These are phyloP conservation scores for Elaeis guineensis DNA, from an alignment of 176 grass and related monocot species.

Conservation along the genomic window DNA sequence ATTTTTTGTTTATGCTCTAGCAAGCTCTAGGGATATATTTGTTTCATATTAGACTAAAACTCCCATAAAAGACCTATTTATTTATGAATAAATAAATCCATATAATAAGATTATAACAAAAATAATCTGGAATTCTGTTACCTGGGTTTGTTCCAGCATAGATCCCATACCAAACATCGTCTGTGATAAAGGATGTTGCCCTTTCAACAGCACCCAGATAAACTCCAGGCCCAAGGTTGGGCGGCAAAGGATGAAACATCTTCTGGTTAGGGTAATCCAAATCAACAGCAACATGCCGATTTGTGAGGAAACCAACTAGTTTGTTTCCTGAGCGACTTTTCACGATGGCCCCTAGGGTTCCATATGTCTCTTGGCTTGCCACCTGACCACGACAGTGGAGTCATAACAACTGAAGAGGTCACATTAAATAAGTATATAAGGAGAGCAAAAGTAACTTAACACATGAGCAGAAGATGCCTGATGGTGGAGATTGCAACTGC, in stretches of 20 bases:
- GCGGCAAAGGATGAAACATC: slow-evolving; percentile 97
- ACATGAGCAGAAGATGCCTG: too few species aligned
- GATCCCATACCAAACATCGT: slow-evolving; percentile 99
- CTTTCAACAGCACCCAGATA: slow-evolving; percentile 97
- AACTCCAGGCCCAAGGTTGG: slow-evolving; percentile 97
- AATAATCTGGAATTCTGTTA: slow-evolving; percentile 29
- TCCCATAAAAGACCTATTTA: not conserved
- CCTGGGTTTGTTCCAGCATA: slow-evolving; percentile 98
- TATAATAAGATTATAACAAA: slow-evolving; percentile 4
- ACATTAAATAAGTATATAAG: too few species aligned
- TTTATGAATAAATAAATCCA: slow-evolving; percentile 2
- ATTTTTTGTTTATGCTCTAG: too few species aligned
- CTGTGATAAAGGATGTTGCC: slow-evolving; percentile 94
- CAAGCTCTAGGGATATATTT: too few species aligned
- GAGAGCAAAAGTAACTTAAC: too few species aligned
- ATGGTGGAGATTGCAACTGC: too few species aligned
- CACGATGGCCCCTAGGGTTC: slow-evolving; percentile 90
- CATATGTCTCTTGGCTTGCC: slow-evolving; percentile 96
- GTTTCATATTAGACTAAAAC: too few species aligned
- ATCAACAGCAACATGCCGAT: slow-evolving; percentile 89
- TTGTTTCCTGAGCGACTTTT: slow-evolving; percentile 84
- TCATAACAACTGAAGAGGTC: too few species aligned
- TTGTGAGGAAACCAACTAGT: slow-evolving; percentile 94
- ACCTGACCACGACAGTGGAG: slow-evolving; percentile 32
- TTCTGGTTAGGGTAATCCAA: slow-evolving; percentile 98